phyloP scores from a whole-genome alignment of 805 yeast genomes.

The Wickerhamiella sorbophila region DNA sequence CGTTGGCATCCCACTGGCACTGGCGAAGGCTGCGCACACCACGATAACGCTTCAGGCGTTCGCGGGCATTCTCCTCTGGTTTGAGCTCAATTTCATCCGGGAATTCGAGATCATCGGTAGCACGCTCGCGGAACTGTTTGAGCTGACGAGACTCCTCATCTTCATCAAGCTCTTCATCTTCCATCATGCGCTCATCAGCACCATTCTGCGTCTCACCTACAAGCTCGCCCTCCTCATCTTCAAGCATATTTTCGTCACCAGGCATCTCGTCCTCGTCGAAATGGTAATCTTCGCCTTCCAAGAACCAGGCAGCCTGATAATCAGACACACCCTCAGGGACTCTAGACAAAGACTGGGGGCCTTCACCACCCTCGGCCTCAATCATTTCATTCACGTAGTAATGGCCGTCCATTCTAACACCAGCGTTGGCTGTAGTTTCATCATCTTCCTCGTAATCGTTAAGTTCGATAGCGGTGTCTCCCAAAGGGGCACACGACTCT shows the following conservation, averaged over 20 bases:
- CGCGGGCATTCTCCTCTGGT: slow-evolving; percentile 64
- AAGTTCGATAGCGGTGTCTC: slow-evolving; percentile 14
- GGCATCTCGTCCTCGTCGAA: slow-evolving; percentile 28
- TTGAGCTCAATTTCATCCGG: slow-evolving; percentile 88
- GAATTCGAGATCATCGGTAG: slow-evolving; percentile 75
- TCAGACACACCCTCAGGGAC: slow-evolving; percentile 63
- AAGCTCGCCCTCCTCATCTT: slow-evolving; percentile 21
- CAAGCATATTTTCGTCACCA: slow-evolving; percentile 17
- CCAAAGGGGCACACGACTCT: slow-evolving; percentile 21
- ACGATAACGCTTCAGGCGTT: slow-evolving; percentile 63
- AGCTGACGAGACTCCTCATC: slow-evolving; percentile 79
- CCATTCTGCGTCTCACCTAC: slow-evolving; percentile 12
- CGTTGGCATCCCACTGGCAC: slow-evolving; percentile 80
- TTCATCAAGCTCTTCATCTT: slow-evolving; percentile 40
- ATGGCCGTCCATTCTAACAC: slow-evolving; percentile 45
- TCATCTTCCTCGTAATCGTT: slow-evolving; percentile 22
- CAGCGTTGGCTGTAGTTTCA: slow-evolving; percentile 24
- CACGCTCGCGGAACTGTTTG: slow-evolving; percentile 49
- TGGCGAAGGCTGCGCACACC: slow-evolving; percentile 74
- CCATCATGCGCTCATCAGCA: slow-evolving; percentile 17
- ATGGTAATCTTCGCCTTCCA: slow-evolving; percentile 31
- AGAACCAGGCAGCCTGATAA: slow-evolving; percentile 62
- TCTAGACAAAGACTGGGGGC: slow-evolving; percentile 24
- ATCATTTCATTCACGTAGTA: slow-evolving; percentile 30
- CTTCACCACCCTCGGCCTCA: slow-evolving; percentile 23